These are phyloP conservation scores for Deuterostichococcus epilithicus DNA, from an alignment of 139 green algal genomes.

Conservation along the genomic window DNA sequence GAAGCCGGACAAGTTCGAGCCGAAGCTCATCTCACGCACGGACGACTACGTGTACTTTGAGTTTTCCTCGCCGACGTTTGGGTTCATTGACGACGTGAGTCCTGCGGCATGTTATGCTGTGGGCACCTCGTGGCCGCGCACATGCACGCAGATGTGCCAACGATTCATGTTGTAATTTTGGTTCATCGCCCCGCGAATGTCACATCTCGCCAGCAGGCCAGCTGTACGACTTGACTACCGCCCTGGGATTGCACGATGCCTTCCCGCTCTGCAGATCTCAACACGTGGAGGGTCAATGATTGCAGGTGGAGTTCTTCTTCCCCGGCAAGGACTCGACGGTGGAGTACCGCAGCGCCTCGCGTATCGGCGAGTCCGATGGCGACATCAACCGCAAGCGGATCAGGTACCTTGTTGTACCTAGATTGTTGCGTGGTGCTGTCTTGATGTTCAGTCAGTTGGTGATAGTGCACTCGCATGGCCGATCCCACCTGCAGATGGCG, in stretches of 20 bases:
- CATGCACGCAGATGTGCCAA: too few relatives aligned
- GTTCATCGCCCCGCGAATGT: too few relatives aligned
- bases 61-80: slow-evolving; percentile 84
- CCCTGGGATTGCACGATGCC: too few relatives aligned
- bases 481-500: too few relatives aligned
- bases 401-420: slow-evolving; percentile 19
- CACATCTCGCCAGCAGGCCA: too few relatives aligned
- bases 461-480: slow-evolving; percentile 11
- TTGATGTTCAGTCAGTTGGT: too few relatives aligned
- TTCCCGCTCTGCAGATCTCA: too few relatives aligned
- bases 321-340: slow-evolving; percentile 11
- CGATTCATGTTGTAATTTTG: too few relatives aligned
- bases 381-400: slow-evolving; percentile 96
- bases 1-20: slow-evolving; percentile 75
- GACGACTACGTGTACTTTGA: slow-evolving; percentile 92
- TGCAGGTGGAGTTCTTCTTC: slow-evolving; percentile 7
- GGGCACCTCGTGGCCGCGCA: too few relatives aligned
- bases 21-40: slow-evolving; percentile 77
- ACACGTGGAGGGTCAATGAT: too few relatives aligned
- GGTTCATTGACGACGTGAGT: slow-evolving; percentile 95
- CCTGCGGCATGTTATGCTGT: too few relatives aligned
- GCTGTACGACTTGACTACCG: too few relatives aligned
- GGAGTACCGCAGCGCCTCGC: slow-evolving; percentile 68
- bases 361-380: slow-evolving; percentile 79
- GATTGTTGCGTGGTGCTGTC: not conserved